phyloP scores from a whole-genome alignment of 768 basidiomycete genomes.

The Heimioporus sp. region DNA sequence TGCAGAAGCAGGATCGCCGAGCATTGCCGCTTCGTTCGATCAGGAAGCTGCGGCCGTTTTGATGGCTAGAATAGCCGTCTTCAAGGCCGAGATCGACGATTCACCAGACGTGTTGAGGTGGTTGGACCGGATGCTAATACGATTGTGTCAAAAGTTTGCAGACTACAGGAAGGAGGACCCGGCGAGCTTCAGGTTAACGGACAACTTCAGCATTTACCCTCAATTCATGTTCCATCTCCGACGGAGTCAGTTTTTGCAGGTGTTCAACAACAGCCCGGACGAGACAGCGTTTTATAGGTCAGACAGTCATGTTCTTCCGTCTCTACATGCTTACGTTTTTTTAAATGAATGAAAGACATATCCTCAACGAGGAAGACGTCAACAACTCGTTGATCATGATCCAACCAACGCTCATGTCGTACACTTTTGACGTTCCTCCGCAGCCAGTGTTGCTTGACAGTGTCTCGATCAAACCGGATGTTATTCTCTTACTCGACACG shows the following conservation, averaged over 20 bases:
- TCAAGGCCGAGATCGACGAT: constrained; percentile 99
- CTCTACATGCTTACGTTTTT: constrained; percentile 1
- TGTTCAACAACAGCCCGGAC: constrained; percentile 99
- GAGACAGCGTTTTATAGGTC: constrained; percentile 98
- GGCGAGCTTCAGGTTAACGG: constrained; percentile 84
- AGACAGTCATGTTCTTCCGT: constrained; percentile 17
- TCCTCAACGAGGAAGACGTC: constrained; percentile 95
- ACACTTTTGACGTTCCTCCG: constrained; percentile 87
- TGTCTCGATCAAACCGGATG: constrained; percentile 96
- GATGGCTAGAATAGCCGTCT: constrained; percentile 98
- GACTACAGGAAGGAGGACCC: constrained; percentile 99
- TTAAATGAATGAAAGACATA: constrained; percentile 64
- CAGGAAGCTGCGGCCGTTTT: constrained; percentile 97
- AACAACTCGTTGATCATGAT: constrained; percentile 99
- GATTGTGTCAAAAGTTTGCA: constrained; percentile 98
- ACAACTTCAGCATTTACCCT: constrained; percentile 98
- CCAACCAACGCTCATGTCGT: constrained; percentile 98
- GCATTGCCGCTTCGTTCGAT: constrained; percentile 91
- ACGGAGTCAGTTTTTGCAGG: constrained; percentile 96
- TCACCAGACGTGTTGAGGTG: constrained; percentile 94
- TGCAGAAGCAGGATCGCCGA: constrained; percentile 94
- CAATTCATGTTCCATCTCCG: constrained; percentile 99
- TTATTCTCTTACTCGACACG: constrained; percentile 94
- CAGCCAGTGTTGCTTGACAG: constrained; percentile 96
- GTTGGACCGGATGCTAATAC: constrained; percentile 98